A percentile compares a stretch with the other conserved stretches of the same genome.
phyloP scores from a whole-genome alignment of 1,284 basidiomycete genomes.

The Porogramme epimiltina region DNA sequence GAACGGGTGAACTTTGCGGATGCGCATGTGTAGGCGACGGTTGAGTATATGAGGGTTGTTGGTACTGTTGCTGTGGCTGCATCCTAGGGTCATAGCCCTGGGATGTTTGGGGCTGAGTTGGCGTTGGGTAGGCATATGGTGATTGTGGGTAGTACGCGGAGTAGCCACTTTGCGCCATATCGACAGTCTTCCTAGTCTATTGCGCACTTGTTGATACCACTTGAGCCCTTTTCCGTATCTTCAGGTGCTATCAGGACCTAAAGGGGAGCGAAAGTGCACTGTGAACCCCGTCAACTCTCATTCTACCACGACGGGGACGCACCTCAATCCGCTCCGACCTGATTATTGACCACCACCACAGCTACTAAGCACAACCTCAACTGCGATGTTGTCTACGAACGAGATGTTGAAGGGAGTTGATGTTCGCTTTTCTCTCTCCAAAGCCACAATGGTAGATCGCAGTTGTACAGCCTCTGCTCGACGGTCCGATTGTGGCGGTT shows the following conservation, averaged over 20 bases:
- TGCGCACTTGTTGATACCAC: no score
- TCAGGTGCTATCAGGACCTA: no score
- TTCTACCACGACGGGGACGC: no score
- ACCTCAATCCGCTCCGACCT: no score
- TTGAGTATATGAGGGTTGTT: constrained; percentile 8
- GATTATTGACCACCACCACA: no score
- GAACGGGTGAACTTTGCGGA: background rate
- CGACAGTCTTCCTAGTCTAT: background rate
- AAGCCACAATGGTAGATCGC: background rate
- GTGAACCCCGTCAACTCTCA: no score
- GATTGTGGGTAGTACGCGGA: constrained; percentile 15
- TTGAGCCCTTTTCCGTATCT: no score
- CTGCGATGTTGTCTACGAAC: no score
- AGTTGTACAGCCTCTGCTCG: background rate
- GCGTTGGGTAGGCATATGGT: constrained; percentile 12
- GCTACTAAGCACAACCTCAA: no score
- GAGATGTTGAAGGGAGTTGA: background rate
- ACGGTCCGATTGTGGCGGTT: background rate
- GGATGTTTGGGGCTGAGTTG: constrained; percentile 1
- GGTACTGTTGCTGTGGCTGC: constrained; percentile 13
- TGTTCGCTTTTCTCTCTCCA: no score
- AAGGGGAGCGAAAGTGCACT: no score
- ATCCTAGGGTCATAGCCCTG: constrained; percentile 8
- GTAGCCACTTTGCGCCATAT: constrained; percentile 22
- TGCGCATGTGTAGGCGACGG: background rate